Base-by-base conservation (phyloP, 164 flowering plant species). In the Piper longum region DNA sequence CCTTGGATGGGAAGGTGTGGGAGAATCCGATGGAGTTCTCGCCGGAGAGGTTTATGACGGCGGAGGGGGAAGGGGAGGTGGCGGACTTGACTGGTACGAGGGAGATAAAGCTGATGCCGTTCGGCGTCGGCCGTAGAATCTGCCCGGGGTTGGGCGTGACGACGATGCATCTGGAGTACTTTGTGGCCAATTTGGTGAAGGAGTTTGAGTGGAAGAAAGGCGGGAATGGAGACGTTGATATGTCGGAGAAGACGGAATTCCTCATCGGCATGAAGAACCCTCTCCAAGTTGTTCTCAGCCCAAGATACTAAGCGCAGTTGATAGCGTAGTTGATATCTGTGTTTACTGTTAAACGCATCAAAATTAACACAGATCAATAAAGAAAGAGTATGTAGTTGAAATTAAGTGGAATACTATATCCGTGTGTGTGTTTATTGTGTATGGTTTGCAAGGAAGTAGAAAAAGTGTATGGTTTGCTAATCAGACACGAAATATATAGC, bases 61-160 rank as follows among this genome's bases (percentile, higher is more conserved):
- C 57, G 5, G 62, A 62, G 2, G 44, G 19, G 69, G 67, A 18
- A 3, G 63, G 59, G 8, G 64, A 62, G 2, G 44, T 18, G 9
- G 62, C 14, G 13, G 84, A 78, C 42, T 54, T 78, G 2, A 75
- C 73, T 0, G 79, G 84, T 7, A 70, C 68, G 19, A 70, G 44
- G 57, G 84, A 74, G 70, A 74, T 80, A 2, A 80, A 78, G 65
- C 74, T 80, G 84, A 78, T 80, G 80, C 80, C 84, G 0, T 80
- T 80, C 55, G 84, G 84, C 1, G 84, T 59, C 0, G 76, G 76
- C 44, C 66, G 76, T 59, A 73, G 76, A 66, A 73, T 73, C 3
- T 70, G 73, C 44, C 76, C 76, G 14, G 76, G 64, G 12, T 11
- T 45, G 48, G 70, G 66, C 7, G 11, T 70, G 18, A 72, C 73